Conservation (phyloP, 495 filamentous ascomycete species). For the Terfezia boudieri region DNA sequence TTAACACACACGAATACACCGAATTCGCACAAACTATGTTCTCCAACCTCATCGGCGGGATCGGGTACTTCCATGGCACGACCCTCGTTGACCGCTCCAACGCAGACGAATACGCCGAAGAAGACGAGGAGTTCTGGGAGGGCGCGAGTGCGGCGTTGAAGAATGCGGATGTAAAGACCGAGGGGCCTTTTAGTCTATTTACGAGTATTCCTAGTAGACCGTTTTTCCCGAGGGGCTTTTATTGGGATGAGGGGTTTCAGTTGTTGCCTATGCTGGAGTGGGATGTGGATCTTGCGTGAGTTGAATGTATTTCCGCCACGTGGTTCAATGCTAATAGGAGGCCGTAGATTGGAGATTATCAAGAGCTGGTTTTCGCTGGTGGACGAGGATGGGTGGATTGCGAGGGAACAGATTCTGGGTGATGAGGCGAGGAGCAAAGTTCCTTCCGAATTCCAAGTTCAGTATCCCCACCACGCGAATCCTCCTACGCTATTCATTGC, state of each 20-base stretch:
- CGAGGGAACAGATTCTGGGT: constrained; percentile 85
- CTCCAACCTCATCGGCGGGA: constrained; percentile 81
- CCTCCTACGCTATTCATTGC: constrained; percentile 92
- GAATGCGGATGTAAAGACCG: constrained; percentile 28
- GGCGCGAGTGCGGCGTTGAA: constrained; percentile 40
- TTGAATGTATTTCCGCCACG: not conserved
- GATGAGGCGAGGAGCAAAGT: constrained; percentile 91
- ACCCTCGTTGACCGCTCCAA: constrained; percentile 74
- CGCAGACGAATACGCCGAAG: constrained; percentile 78
- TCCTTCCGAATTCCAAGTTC: constrained; percentile 78
- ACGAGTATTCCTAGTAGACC: constrained; percentile 82
- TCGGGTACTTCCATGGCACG: constrained; percentile 85
- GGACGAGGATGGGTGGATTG: constrained; percentile 97
- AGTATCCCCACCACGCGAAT: constrained; percentile 96
- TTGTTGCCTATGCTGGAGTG: constrained; percentile 79
- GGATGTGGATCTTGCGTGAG: constrained; percentile 66
- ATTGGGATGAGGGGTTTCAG: constrained; percentile 98
- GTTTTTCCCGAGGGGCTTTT: constrained; percentile 89
- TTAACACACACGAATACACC: constrained; percentile 45
- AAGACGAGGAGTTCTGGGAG: constrained; percentile 94
- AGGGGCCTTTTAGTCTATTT: constrained; percentile 75
- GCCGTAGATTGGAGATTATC: constrained; percentile 49
- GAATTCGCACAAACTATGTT: constrained; percentile 75
- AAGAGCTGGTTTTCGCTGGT: constrained; percentile 91
- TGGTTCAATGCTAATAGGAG: constrained; percentile 10